phyloP scores from a whole-genome alignment of 2,329 filamentous ascomycete genomes.

The Neocatenulostroma microsporum region DNA sequence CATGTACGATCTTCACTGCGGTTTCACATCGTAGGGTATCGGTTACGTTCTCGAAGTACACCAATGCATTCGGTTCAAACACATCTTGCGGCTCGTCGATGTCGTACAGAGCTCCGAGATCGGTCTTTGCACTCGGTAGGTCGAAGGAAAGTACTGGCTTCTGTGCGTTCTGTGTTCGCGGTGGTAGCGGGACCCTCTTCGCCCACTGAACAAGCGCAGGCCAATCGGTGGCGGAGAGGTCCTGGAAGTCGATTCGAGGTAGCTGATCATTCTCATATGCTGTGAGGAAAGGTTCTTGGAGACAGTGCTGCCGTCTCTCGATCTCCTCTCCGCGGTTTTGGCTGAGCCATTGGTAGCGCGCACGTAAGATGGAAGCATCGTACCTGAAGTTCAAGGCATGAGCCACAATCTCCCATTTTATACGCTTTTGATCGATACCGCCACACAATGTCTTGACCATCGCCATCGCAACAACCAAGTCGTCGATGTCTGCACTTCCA shows the following conservation, averaged over 20 bases:
- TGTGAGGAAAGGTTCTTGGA: conserved; percentile 57
- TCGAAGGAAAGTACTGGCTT: too few species aligned
- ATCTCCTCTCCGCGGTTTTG: conserved; percentile 16
- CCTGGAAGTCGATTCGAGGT: conserved; percentile 54
- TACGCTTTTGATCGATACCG: conserved; percentile 28
- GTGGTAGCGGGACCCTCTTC: conserved; percentile 34
- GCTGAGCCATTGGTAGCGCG: conserved; percentile 29
- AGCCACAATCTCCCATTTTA: conserved; percentile 36
- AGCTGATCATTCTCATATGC: conserved; percentile 59
- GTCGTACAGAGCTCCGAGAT: not conserved
- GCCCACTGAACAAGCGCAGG: conserved; percentile 58
- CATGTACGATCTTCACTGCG: too few species aligned
- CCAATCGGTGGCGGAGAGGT: conserved; percentile 63
- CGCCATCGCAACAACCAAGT: conserved; percentile 27
- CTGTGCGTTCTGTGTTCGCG: too few species aligned
- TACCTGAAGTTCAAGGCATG: conserved; percentile 33
- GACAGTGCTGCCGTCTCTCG: conserved; percentile 51
- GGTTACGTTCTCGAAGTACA: too few species aligned
- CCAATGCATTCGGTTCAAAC: too few species aligned
- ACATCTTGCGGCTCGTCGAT: too few species aligned
- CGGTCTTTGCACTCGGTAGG: not conserved
- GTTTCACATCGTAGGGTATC: too few species aligned
- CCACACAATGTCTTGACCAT: conserved; percentile 28
- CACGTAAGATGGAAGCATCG: conserved; percentile 32
- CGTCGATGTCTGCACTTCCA: conserved; percentile 18